phyloP scores from a whole-genome alignment of 345 rosid species.

The Citrus mangshanensis region DNA sequence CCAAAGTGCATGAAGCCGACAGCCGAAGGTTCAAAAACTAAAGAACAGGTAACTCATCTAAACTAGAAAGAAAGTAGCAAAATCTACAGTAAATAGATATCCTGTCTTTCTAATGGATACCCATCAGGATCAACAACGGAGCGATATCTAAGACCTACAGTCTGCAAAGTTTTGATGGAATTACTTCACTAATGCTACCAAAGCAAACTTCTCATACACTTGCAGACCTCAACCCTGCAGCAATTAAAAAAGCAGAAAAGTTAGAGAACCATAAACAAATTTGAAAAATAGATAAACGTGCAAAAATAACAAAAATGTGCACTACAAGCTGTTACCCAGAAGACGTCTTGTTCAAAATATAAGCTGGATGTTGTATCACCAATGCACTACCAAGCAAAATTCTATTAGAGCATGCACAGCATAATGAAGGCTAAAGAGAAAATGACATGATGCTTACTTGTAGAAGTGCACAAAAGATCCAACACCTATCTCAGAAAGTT shows the following conservation, averaged over 20 bases:
- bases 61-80: conserved; percentile 26
- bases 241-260: neutral
- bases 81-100: conserved; percentile 23
- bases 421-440: neutral
- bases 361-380: conserved; percentile 31
- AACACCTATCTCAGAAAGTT: conserved; percentile 50
- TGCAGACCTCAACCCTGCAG: conserved; percentile 62
- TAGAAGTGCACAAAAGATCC: conserved; percentile 41
- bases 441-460: conserved; percentile 30
- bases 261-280: conserved; percentile 3
- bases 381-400: conserved; percentile 32
- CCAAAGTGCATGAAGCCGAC: conserved; percentile 32
- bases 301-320: neutral
- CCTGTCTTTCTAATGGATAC: conserved; percentile 32
- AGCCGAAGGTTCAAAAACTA: conserved; percentile 37
- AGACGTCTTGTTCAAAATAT: conserved; percentile 25
- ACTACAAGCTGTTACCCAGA: conserved; percentile 17
- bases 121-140: conserved; percentile 32
- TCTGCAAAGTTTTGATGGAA: conserved; percentile 27
- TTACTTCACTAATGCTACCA: conserved; percentile 33
- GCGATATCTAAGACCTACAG: conserved; percentile 24
- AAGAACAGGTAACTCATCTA: conserved; percentile 32
- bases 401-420: conserved; percentile 6
- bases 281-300: neutral
- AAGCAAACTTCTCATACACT: conserved; percentile 35